Conservation (phyloP, 495 filamentous ascomycete species). For the Talaromyces thailandensis region DNA sequence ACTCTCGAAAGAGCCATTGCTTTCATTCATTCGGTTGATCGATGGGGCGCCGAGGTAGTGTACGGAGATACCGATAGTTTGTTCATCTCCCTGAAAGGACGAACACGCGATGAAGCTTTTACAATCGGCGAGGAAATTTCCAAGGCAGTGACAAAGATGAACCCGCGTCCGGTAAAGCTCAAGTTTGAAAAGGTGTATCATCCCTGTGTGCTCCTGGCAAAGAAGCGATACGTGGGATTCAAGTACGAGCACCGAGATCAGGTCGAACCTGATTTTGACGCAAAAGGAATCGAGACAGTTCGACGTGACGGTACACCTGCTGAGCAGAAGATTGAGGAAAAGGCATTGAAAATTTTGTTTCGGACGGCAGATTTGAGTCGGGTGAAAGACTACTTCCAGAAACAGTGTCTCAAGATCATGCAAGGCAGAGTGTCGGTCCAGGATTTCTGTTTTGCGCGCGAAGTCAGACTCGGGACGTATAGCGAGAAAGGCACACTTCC, state of each 20-base stretch:
- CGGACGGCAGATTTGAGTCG: slow-evolving; percentile 80
- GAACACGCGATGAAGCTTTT: slow-evolving; percentile 81
- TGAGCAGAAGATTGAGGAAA: slow-evolving; percentile 96
- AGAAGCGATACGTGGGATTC: slow-evolving; percentile 97
- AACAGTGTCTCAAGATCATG: slow-evolving; percentile 91
- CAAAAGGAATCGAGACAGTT: slow-evolving; percentile 97
- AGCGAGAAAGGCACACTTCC: slow-evolving; percentile 70
- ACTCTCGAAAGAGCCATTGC: slow-evolving; percentile 91
- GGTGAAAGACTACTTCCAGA: slow-evolving; percentile 86
- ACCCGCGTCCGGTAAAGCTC: slow-evolving; percentile 87
- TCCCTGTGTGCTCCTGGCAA: slow-evolving; percentile 86
- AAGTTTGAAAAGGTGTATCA: slow-evolving; percentile 99
- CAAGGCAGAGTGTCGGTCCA: slow-evolving; percentile 78
- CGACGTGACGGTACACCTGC: slow-evolving; percentile 89
- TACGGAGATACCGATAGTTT: slow-evolving; percentile 97
- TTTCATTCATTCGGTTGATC: slow-evolving; percentile 75
- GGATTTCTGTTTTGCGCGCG: slow-evolving; percentile 90
- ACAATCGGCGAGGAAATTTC: slow-evolving; percentile 89
- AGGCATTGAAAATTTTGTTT: slow-evolving; percentile 81
- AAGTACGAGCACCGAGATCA: slow-evolving; percentile 83
- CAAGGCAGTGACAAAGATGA: slow-evolving; percentile 78
- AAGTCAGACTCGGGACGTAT: slow-evolving; percentile 87
- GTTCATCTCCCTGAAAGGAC: slow-evolving; percentile 86
- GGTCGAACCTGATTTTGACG: slow-evolving; percentile 82
- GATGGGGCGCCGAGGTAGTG: slow-evolving; percentile 92